A percentile compares a stretch with the other conserved stretches of the same genome.
Conservation (phyloP, 768 basidiomycete genomes). For the Tricholomella constricta region DNA sequence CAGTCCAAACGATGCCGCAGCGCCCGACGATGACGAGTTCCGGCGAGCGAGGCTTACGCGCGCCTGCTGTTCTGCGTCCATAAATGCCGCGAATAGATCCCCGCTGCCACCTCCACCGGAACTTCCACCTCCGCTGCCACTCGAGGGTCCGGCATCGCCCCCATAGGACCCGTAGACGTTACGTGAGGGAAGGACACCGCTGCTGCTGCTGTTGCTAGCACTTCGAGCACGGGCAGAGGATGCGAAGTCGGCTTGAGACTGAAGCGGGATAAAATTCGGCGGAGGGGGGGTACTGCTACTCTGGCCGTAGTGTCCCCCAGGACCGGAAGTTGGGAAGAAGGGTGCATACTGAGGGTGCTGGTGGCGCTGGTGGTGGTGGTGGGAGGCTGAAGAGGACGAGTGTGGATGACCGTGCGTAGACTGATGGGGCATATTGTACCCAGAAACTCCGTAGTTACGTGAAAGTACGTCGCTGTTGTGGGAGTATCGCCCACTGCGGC, state of each 20-base stretch:
- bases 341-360: constrained; percentile 22
- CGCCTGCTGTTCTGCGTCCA: constrained; percentile 31
- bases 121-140: constrained; percentile 14
- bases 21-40: constrained; percentile 6
- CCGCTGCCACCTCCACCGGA: constrained; percentile 9
- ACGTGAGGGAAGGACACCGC: neutral
- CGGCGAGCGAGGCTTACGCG: constrained; percentile 15
- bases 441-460: constrained; percentile 5
- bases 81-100: constrained; percentile 24
- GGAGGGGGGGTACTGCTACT: constrained; percentile 19
- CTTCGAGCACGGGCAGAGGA: constrained; percentile 11
- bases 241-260: constrained; percentile 25
- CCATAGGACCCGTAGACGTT: constrained; percentile 10
- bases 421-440: constrained; percentile 16
- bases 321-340: constrained; percentile 28
- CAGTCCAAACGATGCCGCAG: no score
- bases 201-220: neutral
- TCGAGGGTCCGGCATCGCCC: constrained; percentile 10
- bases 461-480: neutral
- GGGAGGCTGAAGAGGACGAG: constrained; percentile 2
- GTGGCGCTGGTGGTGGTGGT: constrained; percentile 15
- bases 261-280: constrained; percentile 34
- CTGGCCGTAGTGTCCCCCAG: neutral
- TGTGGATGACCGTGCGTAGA: constrained; percentile 21
- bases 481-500: constrained; percentile 13